Evolutionary conservation across 441 rosid genomes (phyloP).

Genomic region (Capsella rubella): DNA sequence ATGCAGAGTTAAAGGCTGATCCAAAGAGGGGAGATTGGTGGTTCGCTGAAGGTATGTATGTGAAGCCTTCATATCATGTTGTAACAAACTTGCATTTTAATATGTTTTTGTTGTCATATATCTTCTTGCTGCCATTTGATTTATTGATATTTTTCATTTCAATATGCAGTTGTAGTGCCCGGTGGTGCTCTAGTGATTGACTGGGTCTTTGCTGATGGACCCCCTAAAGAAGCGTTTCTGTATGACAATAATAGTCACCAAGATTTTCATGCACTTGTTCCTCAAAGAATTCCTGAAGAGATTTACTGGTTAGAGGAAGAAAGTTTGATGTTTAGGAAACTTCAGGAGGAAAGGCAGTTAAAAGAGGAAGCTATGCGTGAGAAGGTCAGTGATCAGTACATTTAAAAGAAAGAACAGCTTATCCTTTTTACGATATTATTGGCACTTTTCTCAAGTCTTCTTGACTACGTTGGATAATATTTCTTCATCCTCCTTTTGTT

Average conservation of each 20-base stretch:
- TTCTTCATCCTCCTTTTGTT: slow-evolving; percentile 29
- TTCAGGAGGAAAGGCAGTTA: slow-evolving; percentile 72
- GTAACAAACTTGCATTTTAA: slow-evolving; percentile 5
- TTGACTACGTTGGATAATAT: slow-evolving; percentile 16
- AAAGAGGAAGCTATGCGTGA: slow-evolving; percentile 78
- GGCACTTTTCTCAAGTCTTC: slow-evolving; percentile 7
- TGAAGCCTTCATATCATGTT: slow-evolving; percentile 29
- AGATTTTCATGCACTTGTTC: slow-evolving; percentile 87
- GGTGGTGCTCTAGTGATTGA: slow-evolving; percentile 73
- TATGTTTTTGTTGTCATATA: not conserved
- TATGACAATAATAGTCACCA: slow-evolving; percentile 79
- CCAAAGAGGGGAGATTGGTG: slow-evolving; percentile 82
- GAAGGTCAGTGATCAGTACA: slow-evolving; percentile 60
- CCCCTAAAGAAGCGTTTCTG: slow-evolving; percentile 64
- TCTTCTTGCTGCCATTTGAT: slow-evolving; percentile 9
- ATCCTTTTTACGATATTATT: slow-evolving; percentile 25
- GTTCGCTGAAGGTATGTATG: slow-evolving; percentile 69
- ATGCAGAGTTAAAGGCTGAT: slow-evolving; percentile 52
- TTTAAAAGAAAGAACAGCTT: slow-evolving; percentile 8
- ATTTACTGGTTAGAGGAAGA: slow-evolving; percentile 86
- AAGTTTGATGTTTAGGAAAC: slow-evolving; percentile 57
- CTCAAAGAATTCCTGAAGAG: slow-evolving; percentile 58
- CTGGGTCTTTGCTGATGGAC: slow-evolving; percentile 98
- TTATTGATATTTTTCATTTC: slow-evolving; percentile 18
- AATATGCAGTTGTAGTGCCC: slow-evolving; percentile 73